phyloP scores from a whole-genome alignment of 2,329 filamentous ascomycete species.

The Penicillium corylophilum region DNA sequence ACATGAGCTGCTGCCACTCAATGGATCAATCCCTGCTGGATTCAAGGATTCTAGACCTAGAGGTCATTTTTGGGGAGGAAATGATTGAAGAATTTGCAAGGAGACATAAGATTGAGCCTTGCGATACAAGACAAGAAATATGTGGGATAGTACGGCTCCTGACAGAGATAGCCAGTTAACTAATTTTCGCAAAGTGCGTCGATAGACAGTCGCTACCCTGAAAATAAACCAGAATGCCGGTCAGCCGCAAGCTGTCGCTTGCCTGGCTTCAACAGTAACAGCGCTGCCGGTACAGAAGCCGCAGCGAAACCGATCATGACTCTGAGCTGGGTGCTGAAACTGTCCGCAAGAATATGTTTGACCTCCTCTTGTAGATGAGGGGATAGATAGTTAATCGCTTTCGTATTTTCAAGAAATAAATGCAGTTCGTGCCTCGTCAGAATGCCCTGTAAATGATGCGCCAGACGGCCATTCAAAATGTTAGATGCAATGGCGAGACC shows the following conservation, averaged over 20 bases:
- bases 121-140: too few species aligned
- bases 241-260: slow-evolving; percentile 15
- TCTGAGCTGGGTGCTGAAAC: slow-evolving; percentile 22
- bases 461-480: slow-evolving; percentile 24
- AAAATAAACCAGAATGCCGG: neutral
- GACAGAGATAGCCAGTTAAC: too few species aligned
- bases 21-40: too few species aligned
- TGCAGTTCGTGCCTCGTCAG: slow-evolving; percentile 19
- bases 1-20: too few species aligned
- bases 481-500: slow-evolving; percentile 28
- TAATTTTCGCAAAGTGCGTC: too few species aligned
- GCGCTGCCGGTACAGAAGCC: slow-evolving; percentile 19
- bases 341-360: slow-evolving; percentile 18
- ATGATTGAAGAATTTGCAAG: too few species aligned
- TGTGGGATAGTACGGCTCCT: too few species aligned
- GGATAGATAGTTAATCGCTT: slow-evolving; percentile 10
- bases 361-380: slow-evolving; percentile 12
- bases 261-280: slow-evolving; percentile 20
- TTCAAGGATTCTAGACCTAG: too few species aligned
- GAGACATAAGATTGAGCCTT: too few species aligned
- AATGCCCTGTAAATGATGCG: slow-evolving; percentile 15
- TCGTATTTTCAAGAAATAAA: slow-evolving; percentile 22
- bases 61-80: too few species aligned
- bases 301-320: slow-evolving; percentile 29
- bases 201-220: neutral